These are phyloP conservation scores for Vickermania spadyakhi DNA, from an alignment of 208 protist species.

Conservation along the genomic window DNA sequence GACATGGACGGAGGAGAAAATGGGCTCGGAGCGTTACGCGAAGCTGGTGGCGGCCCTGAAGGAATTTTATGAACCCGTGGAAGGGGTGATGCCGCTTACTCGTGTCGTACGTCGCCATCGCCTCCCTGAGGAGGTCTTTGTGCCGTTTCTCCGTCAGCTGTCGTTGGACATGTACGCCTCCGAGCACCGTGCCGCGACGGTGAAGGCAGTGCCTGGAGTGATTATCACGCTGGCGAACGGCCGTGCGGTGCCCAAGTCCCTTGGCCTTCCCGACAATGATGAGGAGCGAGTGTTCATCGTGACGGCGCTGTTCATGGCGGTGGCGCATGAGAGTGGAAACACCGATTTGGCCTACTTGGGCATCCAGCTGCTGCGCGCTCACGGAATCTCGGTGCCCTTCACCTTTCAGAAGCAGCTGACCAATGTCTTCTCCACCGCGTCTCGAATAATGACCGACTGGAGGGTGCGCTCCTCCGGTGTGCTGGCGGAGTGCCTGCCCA, in stretches of 20 bases:
- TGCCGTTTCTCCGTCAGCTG: constrained; percentile 69
- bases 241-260: constrained; percentile 31
- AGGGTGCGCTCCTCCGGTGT: constrained; percentile 57
- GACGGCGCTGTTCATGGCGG: constrained; percentile 53
- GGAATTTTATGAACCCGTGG: constrained; percentile 28
- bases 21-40: constrained; percentile 37
- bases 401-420: constrained; percentile 75
- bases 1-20: constrained; percentile 31
- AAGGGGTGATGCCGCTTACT: constrained; percentile 52
- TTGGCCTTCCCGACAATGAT: constrained; percentile 43
- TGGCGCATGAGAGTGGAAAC: constrained; percentile 72
- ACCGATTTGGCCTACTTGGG: constrained; percentile 71
- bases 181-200: constrained; percentile 28
- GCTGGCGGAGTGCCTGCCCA: constrained; percentile 35
- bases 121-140: constrained; percentile 44
- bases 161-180: constrained; percentile 54
- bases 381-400: constrained; percentile 63
- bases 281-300: constrained; percentile 31
- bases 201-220: constrained; percentile 52
- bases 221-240: constrained; percentile 70
- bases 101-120: constrained; percentile 36
- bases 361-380: constrained; percentile 75
- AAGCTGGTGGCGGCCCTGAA: constrained; percentile 25
- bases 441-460: constrained; percentile 78
- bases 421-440: constrained; percentile 67